These are phyloP conservation scores for Scenedesmus sp. DNA, from an alignment of 163 green algal genomes.

Conservation along the genomic window DNA sequence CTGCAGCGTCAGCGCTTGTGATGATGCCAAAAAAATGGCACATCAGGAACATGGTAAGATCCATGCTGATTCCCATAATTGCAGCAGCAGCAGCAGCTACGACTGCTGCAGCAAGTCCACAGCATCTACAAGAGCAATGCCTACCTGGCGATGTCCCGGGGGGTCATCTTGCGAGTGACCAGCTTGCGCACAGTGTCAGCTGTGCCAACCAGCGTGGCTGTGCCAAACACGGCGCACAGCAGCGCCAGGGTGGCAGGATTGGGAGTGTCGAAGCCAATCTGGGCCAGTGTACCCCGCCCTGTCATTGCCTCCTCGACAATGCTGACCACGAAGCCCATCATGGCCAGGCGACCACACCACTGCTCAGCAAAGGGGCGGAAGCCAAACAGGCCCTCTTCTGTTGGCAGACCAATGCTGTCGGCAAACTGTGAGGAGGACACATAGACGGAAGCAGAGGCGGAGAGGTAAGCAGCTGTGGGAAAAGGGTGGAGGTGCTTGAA, in stretches of 20 bases:
- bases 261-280: conserved; percentile 75
- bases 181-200: conserved; percentile 66
- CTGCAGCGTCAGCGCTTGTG: no score
- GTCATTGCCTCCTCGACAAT: conserved; percentile 68
- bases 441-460: neutral
- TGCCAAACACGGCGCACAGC: conserved; percentile 56
- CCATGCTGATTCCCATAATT: no score
- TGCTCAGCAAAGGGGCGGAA: conserved; percentile 82
- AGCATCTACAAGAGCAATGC: neutral
- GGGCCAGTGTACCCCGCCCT: conserved; percentile 72
- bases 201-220: conserved; percentile 63
- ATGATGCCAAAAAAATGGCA: no score
- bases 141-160: neutral
- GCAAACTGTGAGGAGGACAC: conserved; percentile 46
- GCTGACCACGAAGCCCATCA: conserved; percentile 76
- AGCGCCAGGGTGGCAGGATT: conserved; percentile 50
- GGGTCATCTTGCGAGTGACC: conserved; percentile 65
- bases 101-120: no score
- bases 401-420: conserved; percentile 68
- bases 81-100: neutral
- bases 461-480: neutral
- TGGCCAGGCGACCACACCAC: conserved; percentile 77
- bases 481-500: neutral
- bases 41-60: neutral
- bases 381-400: conserved; percentile 78